phyloP scores from a whole-genome alignment of 441 rosid species.

The Iberis amara region DNA sequence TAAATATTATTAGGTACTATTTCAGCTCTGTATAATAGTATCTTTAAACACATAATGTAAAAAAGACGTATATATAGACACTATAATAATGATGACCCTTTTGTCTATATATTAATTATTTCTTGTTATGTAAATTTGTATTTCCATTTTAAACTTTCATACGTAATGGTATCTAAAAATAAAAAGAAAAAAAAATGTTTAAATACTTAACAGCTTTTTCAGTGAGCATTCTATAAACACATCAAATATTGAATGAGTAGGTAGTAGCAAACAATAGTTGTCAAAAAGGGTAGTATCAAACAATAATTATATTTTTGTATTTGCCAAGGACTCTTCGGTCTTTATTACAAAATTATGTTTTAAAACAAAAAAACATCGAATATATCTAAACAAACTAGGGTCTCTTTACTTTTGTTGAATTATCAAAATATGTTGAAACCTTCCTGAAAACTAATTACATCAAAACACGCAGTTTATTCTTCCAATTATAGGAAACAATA shows the following conservation, averaged over 20 bases:
- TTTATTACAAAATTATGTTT: too few species aligned
- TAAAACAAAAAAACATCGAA: too few species aligned
- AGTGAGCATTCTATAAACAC: too few species aligned
- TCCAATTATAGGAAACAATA: not conserved
- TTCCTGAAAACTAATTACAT: not conserved
- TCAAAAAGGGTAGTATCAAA: too few species aligned
- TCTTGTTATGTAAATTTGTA: not conserved
- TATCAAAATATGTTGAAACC: conserved; percentile 4
- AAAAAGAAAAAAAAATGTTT: not conserved
- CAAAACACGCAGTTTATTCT: not conserved
- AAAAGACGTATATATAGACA: not conserved
- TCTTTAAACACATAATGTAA: not conserved
- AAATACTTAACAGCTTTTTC: not conserved
- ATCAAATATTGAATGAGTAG: not conserved
- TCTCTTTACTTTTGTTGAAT: conserved; percentile 1
- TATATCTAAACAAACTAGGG: not conserved
- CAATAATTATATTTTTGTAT: too few species aligned
- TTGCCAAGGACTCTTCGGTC: too few species aligned
- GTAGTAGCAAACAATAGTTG: too few species aligned
- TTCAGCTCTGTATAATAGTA: not conserved
- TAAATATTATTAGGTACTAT: conserved; percentile 1
- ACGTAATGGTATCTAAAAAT: not conserved
- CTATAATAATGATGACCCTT: not conserved
- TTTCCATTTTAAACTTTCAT: not conserved
- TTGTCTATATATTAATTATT: not conserved